phyloP scores from a whole-genome alignment of 306 rosid species.

The barrel medic (Medicago truncatula) region MtrunA17r5.0-ANR NC_053048.1:28298001-28298500 shows the following conservation, averaged over 20 bases:
- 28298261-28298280: background rate
- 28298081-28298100: background rate
- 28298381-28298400: background rate
- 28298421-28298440: conserved; percentile 33
- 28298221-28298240: conserved; percentile 59
- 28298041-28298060: conserved; percentile 21
- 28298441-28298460: conserved; percentile 45
- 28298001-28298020: background rate
- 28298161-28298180: conserved; percentile 58
- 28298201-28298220: conserved; percentile 73
- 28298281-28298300: background rate
- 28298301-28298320: background rate
- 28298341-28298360: background rate
- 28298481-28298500: conserved; percentile 62
- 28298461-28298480: conserved; percentile 68
- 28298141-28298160: conserved; percentile 65
- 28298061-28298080: conserved; percentile 10
- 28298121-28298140: conserved; percentile 57
- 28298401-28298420: conserved; percentile 48
- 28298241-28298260: conserved; percentile 32
- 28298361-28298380: background rate
- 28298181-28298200: conserved; percentile 45
- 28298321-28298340: background rate
- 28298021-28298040: conserved; percentile 15
- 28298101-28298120: conserved; percentile 27